These are phyloP conservation scores for Scheffersomyces quercinus DNA, from an alignment of 1,139 yeast species.

Conservation along the genomic window DNA sequence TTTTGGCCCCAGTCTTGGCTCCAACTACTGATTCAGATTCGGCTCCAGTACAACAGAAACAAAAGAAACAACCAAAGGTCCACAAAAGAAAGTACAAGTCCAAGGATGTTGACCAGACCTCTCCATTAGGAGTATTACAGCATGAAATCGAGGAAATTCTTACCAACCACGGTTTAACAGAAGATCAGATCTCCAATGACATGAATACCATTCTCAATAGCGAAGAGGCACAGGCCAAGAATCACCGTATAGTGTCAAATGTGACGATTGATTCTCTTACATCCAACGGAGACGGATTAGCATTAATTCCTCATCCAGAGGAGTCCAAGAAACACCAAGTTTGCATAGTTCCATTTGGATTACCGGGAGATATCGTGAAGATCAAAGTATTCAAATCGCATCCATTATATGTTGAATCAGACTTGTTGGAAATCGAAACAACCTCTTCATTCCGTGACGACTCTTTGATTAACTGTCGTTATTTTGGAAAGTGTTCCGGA, in stretches of 20 bases:
- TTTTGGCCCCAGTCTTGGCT: neutral
- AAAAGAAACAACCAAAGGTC: constrained; percentile 29
- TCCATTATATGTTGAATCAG: constrained; percentile 74
- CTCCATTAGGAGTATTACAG: constrained; percentile 79
- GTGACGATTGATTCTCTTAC: constrained; percentile 61
- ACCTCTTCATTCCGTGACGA: constrained; percentile 53
- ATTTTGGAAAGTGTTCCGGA: constrained; percentile 63
- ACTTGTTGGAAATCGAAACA: constrained; percentile 54
- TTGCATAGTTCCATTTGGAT: constrained; percentile 76
- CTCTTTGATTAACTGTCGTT: constrained; percentile 44
- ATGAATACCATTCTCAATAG: constrained; percentile 66
- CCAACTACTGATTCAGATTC: neutral
- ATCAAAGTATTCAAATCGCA: constrained; percentile 78
- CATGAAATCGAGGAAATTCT: constrained; percentile 69
- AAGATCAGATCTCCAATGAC: constrained; percentile 58
- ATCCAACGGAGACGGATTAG: constrained; percentile 82
- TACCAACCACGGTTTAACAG: constrained; percentile 39
- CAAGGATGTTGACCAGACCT: constrained; percentile 69
- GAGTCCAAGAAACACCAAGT: constrained; percentile 37
- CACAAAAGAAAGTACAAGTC: constrained; percentile 49
- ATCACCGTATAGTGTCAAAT: constrained; percentile 59
- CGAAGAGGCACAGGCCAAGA: constrained; percentile 46
- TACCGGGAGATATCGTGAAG: constrained; percentile 79
- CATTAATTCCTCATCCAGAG: constrained; percentile 60
- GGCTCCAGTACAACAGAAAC: constrained; percentile 3